phyloP scores from a whole-genome alignment of 495 filamentous ascomycete genomes.

The Daldinia vernicosa region DNA sequence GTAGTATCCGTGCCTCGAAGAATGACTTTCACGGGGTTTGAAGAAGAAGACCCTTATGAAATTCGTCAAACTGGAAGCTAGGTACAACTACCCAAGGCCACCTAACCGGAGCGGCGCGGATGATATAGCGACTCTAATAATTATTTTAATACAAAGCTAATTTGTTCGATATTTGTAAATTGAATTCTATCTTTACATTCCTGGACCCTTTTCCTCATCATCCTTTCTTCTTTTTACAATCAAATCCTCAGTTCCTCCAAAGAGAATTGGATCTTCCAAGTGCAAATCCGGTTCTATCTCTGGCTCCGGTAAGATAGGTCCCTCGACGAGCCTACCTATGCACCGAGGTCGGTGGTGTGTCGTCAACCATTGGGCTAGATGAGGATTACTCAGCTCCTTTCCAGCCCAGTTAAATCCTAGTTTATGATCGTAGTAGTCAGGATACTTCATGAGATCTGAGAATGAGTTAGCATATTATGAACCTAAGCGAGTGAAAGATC shows the following conservation, averaged over 20 bases:
- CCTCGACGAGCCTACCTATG: neutral
- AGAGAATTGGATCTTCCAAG: neutral
- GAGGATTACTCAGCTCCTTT: neutral
- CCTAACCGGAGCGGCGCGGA: no score
- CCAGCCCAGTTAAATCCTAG: constrained; percentile 3
- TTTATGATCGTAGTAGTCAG: neutral
- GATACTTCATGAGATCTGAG: constrained; percentile 20
- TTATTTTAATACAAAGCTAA: no score
- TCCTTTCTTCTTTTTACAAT: neutral
- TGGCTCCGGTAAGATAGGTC: neutral
- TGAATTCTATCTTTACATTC: no score
- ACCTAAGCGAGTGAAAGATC: neutral
- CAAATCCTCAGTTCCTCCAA: neutral
- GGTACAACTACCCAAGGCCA: no score
- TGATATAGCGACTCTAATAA: no score
- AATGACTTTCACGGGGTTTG: no score
- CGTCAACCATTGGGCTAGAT: neutral
- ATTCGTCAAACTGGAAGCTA: no score
- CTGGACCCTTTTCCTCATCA: neutral
- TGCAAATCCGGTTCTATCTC: neutral
- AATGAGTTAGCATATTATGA: neutral
- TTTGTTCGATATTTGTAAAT: no score
- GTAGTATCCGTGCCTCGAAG: no score
- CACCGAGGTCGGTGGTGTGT: constrained; percentile 2
- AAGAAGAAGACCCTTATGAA: no score